A percentile compares a stretch with the other conserved stretches of the same genome.
Conservation (phyloP, 495 filamentous ascomycete genomes). For the Terfezia boudieri region DNA sequence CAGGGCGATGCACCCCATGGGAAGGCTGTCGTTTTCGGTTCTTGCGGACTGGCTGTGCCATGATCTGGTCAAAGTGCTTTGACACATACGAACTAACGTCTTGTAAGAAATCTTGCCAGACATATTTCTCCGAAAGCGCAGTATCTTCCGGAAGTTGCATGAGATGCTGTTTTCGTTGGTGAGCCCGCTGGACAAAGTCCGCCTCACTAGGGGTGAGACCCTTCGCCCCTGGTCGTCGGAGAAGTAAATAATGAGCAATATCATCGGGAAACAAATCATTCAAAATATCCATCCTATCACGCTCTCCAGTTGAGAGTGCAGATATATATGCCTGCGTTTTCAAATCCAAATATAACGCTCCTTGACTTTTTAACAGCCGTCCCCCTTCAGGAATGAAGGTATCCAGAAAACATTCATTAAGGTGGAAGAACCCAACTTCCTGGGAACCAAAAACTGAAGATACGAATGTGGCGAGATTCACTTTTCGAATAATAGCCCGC, state of each 20-base stretch:
- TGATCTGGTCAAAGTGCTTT: slow-evolving; percentile 47
- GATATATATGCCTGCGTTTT: slow-evolving; percentile 75
- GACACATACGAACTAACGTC: slow-evolving; percentile 52
- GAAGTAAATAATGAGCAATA: slow-evolving; percentile 39
- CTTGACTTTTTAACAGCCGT: slow-evolving; percentile 46
- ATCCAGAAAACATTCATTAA: slow-evolving; percentile 65
- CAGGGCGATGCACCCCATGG: background rate
- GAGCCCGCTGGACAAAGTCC: slow-evolving; percentile 45
- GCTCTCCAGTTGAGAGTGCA: slow-evolving; percentile 39
- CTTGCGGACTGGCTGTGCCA: slow-evolving; percentile 27
- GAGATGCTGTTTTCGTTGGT: slow-evolving; percentile 43
- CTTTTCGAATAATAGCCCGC: slow-evolving; percentile 55
- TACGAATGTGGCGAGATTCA: slow-evolving; percentile 71
- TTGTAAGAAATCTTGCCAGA: slow-evolving; percentile 57
- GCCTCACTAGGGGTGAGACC: slow-evolving; percentile 46
- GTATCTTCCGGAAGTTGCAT: slow-evolving; percentile 37
- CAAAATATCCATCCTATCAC: slow-evolving; percentile 41
- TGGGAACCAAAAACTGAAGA: slow-evolving; percentile 62
- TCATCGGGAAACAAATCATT: slow-evolving; percentile 51
- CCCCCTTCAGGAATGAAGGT: slow-evolving; percentile 61
- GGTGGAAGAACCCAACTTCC: slow-evolving; percentile 59
- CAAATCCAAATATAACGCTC: slow-evolving; percentile 52
- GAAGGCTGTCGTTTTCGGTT: background rate
- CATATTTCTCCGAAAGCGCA: slow-evolving; percentile 52
- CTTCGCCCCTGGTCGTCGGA: slow-evolving; percentile 39